These are phyloP conservation scores for Diaporthe amygdali DNA, from an alignment of 2,329 filamentous ascomycete genomes.

Conservation along the genomic window DNA sequence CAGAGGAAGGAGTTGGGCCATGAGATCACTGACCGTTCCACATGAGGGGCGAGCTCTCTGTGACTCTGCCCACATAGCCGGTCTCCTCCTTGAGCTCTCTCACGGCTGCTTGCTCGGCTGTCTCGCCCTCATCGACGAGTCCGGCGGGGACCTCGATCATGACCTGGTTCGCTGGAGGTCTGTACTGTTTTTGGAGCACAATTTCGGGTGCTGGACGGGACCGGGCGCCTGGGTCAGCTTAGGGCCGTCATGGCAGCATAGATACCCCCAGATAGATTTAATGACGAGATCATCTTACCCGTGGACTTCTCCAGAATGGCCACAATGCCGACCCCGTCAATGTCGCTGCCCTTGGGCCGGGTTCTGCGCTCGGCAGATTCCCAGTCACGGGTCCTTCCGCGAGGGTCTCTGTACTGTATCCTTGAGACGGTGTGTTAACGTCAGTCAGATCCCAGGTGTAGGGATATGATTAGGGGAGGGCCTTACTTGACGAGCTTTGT, in stretches of 20 bases:
- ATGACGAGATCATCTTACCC: constrained; percentile 35
- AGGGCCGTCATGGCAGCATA: neutral
- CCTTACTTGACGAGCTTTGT: constrained; percentile 62
- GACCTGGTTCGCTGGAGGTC: constrained; percentile 64
- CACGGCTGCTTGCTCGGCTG: constrained; percentile 64
- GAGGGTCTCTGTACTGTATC: constrained; percentile 68
- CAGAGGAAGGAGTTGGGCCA: neutral
- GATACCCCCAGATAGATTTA: neutral
- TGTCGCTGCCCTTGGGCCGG: constrained; percentile 62
- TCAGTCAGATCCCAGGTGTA: constrained; percentile 12
- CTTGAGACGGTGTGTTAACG: constrained; percentile 38
- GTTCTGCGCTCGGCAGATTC: constrained; percentile 76
- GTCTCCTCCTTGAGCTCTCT: constrained; percentile 72
- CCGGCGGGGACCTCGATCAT: constrained; percentile 71
- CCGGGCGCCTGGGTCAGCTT: neutral
- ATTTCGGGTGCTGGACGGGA: constrained; percentile 51
- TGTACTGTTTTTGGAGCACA: constrained; percentile 70
- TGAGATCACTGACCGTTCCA: constrained; percentile 54
- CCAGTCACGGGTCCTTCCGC: constrained; percentile 66
- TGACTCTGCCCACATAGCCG: constrained; percentile 63
- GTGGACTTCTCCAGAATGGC: constrained; percentile 65
- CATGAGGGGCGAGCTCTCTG: constrained; percentile 68
- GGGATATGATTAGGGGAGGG: neutral
- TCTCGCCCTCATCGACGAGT: constrained; percentile 66
- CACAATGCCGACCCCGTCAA: constrained; percentile 77